Base-by-base conservation (phyloP, 2,329 filamentous ascomycete genomes). In the Leptosphaerulina australis region DNA sequence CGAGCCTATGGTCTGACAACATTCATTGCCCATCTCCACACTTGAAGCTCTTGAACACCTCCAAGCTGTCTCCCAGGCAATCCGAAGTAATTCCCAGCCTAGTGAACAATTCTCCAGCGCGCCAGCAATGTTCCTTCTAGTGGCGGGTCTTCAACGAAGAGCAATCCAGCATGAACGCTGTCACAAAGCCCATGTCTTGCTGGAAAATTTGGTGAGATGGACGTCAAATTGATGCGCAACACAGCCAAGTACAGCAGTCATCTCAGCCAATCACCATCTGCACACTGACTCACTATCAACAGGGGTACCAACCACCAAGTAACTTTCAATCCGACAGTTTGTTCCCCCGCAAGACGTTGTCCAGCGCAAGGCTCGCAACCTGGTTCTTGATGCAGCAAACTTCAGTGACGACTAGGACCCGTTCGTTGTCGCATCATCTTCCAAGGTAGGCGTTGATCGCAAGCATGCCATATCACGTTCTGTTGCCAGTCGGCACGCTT, bases 381-480 rank as follows among this genome's bases (percentile, higher is more conserved):
- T n/a, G 18, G 20, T 29, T 12, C 17, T 25, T 14, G 29, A 17
- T 10, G 20, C 45, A 35, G 21, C 14, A 20, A 11, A 21, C 7
- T 21, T 11, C 7, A 39, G 21, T 20, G 26, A 44, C 46, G 21
- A 38, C 46, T 44, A 29, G 28, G 35, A 15, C 33, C 6, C 25
- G 6, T 14, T 37, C n/a, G 17, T 35, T 52, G 38, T 52, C 43
- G 31, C 49, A 37, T 43, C 43, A 47, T 52, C 15, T 41, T 18
- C 20, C 49, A 52, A 26, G 43, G 31, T 36, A 21, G 21, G 28
- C 24, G 40, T 55, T 47, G 51, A 28, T 54, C 40, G 35, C 44
- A 29, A 52, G 34, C 31, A 44, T 48, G 37, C 30, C 49, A 51
- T 44, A 48, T 43, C 52, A 44, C 39, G 34, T 40, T 36, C 31